Base-by-base conservation (phyloP, 2,329 filamentous ascomycete genomes). In the Celoporthe dispersa region DNA sequence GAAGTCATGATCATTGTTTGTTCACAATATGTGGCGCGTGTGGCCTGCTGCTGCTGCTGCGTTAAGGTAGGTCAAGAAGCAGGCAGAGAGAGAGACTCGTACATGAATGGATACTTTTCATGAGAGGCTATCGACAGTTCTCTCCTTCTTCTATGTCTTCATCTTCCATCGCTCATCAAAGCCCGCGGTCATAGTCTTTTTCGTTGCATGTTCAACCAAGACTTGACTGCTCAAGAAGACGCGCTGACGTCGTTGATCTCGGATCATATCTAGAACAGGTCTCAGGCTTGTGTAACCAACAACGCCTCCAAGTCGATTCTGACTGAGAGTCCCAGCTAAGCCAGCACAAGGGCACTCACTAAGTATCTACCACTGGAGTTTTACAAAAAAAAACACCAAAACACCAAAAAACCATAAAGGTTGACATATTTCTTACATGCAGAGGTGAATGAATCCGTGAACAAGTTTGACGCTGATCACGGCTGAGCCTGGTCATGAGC, bases 201-300 rank as follows among this genome's bases (percentile, higher is more conserved):
- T n/a, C 37, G 57, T 19, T 60, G 57, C 8, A n/a, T 60, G 9
- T 31, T 35, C 31, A 31, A 22, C 28, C 41, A 35, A 33, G 31
- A 2, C 19, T 11, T 28, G 41, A 28, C 55, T n/a, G 44, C 44
- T n/a, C n/a, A n/a, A n/a, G 44, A 31, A 22, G 22, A 53, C 44
- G 31, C 44, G 31, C 63, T 64, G 63, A 64, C 63, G 63, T 64
- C 41, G 63, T 64, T 53, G 63, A 64, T 64, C 51, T 63, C 9
- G 3, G 19, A 25, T 6, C 14, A 5, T 33, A 1, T 8, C 12
- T 31, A 51, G 7, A 28, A 8, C 22, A n/a, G 48, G 9, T 41
- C 2, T 39, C 3, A 44, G n/a, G 39, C n/a, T 31, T 44, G n/a
- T 8, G 61, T 25, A n/a, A 64, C 35, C 16, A 19, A 19, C 37